Percentiles rank a stretch among this genome's conserved stretches.
Evolutionary conservation across 2,329 filamentous ascomycete species (phyloP).

Genomic region (Aschersonia sp.): DNA sequence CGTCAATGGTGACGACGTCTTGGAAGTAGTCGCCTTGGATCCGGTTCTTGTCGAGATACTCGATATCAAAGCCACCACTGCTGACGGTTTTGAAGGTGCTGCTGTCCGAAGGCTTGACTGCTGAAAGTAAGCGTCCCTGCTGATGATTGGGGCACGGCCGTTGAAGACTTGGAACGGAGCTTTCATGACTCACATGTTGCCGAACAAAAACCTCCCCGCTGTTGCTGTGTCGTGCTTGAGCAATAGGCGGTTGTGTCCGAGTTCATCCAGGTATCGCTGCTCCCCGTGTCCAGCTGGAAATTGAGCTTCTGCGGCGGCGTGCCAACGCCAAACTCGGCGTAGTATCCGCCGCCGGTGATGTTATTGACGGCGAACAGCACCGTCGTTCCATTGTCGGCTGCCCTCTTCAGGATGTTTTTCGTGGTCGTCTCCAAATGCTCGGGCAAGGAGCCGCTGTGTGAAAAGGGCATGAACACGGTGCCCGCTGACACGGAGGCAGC

Average conservation of each 20-base stretch:
- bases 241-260: conserved; percentile 48
- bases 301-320: conserved; percentile 39
- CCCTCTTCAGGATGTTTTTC: conserved; percentile 5
- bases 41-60: conserved; percentile 42
- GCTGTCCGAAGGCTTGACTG: conserved; percentile 28
- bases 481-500: conserved; percentile 9
- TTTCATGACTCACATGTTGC: conserved; percentile 1
- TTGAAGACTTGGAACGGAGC: not conserved
- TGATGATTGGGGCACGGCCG: no score
- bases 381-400: conserved; percentile 13
- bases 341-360: conserved; percentile 39
- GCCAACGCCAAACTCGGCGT: conserved; percentile 40
- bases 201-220: conserved; percentile 6
- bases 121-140: not conserved
- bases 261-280: conserved; percentile 47
- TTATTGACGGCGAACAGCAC: conserved; percentile 32
- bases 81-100: conserved; percentile 30
- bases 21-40: conserved; percentile 42
- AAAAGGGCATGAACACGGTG: conserved; percentile 10
- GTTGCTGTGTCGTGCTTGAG: conserved; percentile 18
- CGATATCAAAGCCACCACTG: conserved; percentile 37
- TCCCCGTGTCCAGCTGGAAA: conserved; percentile 47
- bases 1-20: conserved; percentile 38
- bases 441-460: conserved; percentile 1
- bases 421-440: not conserved